These are phyloP conservation scores for Podila horticola DNA, from an alignment of 192 early-diverging fungal genomes.

Conservation along the genomic window DNA sequence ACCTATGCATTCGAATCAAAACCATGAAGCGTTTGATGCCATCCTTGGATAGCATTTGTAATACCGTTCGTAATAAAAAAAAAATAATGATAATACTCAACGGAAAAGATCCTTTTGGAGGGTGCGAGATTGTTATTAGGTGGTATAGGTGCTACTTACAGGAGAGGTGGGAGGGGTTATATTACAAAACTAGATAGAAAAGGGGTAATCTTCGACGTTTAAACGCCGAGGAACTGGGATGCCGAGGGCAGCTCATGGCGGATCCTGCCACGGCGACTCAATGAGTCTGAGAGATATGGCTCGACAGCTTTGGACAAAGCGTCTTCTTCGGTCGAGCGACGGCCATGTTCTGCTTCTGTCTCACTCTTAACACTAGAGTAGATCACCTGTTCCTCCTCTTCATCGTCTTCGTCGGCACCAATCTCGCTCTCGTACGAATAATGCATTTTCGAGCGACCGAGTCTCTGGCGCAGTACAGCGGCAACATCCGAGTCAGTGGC, in stretches of 20 bases:
- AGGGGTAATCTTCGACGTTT: background rate
- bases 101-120: background rate
- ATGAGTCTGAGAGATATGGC: slow-evolving; percentile 46
- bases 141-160: background rate
- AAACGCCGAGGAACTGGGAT: slow-evolving; percentile 38
- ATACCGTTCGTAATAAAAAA: background rate
- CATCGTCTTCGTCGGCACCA: slow-evolving; percentile 16
- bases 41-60: slow-evolving; percentile 25
- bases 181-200: background rate
- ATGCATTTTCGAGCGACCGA: slow-evolving; percentile 8
- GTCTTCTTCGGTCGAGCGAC: slow-evolving; percentile 47
- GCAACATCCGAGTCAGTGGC: slow-evolving; percentile 24
- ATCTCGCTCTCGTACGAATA: background rate
- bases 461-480: slow-evolving; percentile 4
- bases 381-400: background rate
- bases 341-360: slow-evolving; percentile 47
- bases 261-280: slow-evolving; percentile 39
- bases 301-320: slow-evolving; percentile 44
- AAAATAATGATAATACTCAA: background rate
- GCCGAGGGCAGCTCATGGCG: slow-evolving; percentile 13
- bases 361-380: slow-evolving; percentile 32
- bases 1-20: slow-evolving; percentile 39
- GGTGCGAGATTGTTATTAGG: background rate
- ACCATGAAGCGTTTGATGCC: slow-evolving; percentile 31
- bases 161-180: background rate